phyloP scores from a whole-genome alignment of 2,329 filamentous ascomycete species.

The Xylogone sp. region DNA sequence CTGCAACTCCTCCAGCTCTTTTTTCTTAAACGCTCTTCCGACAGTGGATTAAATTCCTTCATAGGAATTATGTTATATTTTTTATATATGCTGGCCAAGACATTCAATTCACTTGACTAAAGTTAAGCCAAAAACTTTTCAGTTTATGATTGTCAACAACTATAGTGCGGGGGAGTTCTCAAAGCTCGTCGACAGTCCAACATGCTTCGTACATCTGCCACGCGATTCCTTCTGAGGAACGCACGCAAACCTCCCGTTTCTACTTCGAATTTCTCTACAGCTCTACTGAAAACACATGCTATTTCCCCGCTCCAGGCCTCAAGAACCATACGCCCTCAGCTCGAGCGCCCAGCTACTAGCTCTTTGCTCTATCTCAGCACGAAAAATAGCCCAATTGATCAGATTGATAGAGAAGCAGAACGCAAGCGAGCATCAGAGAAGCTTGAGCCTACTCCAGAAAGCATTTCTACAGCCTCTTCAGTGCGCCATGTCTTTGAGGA shows the following conservation, averaged over 20 bases:
- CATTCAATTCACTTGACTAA: neutral
- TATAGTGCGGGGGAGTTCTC: neutral
- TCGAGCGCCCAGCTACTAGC: slow-evolving; percentile 35
- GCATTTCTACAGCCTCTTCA: slow-evolving; percentile 56
- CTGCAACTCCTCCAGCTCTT: neutral
- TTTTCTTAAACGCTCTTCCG: neutral
- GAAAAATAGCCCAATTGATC: slow-evolving; percentile 25
- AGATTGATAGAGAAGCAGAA: slow-evolving; percentile 54
- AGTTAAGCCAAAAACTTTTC: neutral
- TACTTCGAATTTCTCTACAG: slow-evolving; percentile 20
- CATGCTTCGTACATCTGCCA: slow-evolving; percentile 27
- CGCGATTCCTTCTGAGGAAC: slow-evolving; percentile 24
- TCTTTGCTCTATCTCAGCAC: slow-evolving; percentile 42
- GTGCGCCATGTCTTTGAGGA: slow-evolving; percentile 47
- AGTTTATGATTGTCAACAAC: neutral
- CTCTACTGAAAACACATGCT: slow-evolving; percentile 18
- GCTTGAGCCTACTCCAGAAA: slow-evolving; percentile 55
- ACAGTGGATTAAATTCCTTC: neutral
- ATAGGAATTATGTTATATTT: neutral
- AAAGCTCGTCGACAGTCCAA: slow-evolving; percentile 9
- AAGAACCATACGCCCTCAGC: slow-evolving; percentile 20
- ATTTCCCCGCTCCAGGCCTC: slow-evolving; percentile 13
- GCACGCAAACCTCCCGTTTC: slow-evolving; percentile 19
- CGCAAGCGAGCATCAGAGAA: slow-evolving; percentile 48
- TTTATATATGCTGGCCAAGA: neutral